Conservation (phyloP, 192 early-diverging fungal genomes). For the Oehlia diaphana region DNA sequence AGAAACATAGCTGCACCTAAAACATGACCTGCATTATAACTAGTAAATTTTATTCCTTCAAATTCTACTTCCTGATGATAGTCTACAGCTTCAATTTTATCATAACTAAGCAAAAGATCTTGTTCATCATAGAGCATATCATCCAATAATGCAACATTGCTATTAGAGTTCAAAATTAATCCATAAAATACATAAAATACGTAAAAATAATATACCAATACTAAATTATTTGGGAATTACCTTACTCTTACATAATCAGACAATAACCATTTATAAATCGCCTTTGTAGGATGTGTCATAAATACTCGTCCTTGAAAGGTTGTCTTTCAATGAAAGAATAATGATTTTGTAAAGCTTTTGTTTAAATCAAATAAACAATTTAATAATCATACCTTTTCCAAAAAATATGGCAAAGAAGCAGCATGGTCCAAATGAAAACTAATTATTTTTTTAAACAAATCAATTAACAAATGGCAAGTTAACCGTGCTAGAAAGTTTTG, state of each 20-base stretch:
- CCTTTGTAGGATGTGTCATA: conserved; percentile 99
- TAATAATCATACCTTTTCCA: conserved; percentile 72
- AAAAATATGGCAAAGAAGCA: conserved; percentile 92
- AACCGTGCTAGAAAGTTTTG: not conserved
- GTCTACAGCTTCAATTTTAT: conserved; percentile 92
- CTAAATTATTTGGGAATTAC: conserved; percentile 33
- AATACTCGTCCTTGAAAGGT: conserved; percentile 94
- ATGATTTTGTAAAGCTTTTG: not conserved
- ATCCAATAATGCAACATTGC: conserved; percentile 65
- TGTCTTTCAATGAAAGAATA: conserved; percentile 55
- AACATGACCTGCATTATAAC: conserved; percentile 98
- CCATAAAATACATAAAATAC: not conserved
- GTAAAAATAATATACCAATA: not conserved
- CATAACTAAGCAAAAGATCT: conserved; percentile 78
- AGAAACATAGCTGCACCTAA: conserved; percentile 98
- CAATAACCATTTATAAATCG: conserved; percentile 96
- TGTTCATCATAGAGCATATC: conserved; percentile 90
- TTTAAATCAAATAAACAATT: not conserved
- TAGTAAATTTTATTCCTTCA: conserved; percentile 91
- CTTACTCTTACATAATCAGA: conserved; percentile 93
- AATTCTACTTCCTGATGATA: conserved; percentile 96
- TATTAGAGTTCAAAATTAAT: conserved; percentile 35
- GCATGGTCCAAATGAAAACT: conserved; percentile 98
- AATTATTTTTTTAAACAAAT: conserved; percentile 1
- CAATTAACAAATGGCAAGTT: not conserved